Evolutionary conservation across 2,329 filamentous ascomycete species (phyloP).

Genomic region (Trichophyton rubrum): DNA sequence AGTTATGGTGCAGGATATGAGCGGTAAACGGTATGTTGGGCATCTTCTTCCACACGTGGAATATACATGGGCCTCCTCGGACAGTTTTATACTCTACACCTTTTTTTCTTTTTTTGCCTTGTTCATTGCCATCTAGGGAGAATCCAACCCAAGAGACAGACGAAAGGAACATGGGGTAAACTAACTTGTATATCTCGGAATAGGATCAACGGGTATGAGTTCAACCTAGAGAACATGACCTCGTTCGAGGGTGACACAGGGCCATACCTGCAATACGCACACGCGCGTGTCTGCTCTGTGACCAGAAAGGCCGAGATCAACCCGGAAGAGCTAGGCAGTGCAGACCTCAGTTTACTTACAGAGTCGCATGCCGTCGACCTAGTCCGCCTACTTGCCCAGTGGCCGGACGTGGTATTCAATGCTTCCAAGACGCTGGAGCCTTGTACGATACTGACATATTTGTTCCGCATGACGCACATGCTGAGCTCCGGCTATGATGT

Average conservation of each 20-base stretch:
- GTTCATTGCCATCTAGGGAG: too few relatives aligned
- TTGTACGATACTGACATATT: constrained; percentile 51
- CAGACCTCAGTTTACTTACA: constrained; percentile 48
- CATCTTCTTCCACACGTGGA: constrained; percentile 1
- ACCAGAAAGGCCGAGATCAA: constrained; percentile 43
- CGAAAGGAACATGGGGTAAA: neutral
- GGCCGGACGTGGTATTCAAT: constrained; percentile 52
- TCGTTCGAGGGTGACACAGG: constrained; percentile 55
- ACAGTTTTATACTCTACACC: neutral
- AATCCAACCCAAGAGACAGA: too few relatives aligned
- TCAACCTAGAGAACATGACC: constrained; percentile 54
- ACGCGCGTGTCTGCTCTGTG: constrained; percentile 48
- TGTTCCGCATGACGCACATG: constrained; percentile 54
- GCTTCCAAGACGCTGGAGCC: constrained; percentile 56
- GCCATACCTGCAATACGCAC: constrained; percentile 53
- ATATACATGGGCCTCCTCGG: neutral
- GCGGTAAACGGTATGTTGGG: constrained; percentile 62
- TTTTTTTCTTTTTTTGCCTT: neutral
- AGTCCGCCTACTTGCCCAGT: constrained; percentile 49
- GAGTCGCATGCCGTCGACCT: constrained; percentile 52
- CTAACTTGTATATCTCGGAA: neutral
- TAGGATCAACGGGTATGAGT: constrained; percentile 51
- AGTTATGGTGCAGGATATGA: constrained; percentile 98
- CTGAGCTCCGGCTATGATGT: constrained; percentile 51
- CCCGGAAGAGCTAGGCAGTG: constrained; percentile 38